Percentiles rank a stretch among this genome's conserved stretches.
Evolutionary conservation across 2,329 filamentous ascomycete genomes (phyloP).

Genomic region (Rugonectria rugulosa): DNA sequence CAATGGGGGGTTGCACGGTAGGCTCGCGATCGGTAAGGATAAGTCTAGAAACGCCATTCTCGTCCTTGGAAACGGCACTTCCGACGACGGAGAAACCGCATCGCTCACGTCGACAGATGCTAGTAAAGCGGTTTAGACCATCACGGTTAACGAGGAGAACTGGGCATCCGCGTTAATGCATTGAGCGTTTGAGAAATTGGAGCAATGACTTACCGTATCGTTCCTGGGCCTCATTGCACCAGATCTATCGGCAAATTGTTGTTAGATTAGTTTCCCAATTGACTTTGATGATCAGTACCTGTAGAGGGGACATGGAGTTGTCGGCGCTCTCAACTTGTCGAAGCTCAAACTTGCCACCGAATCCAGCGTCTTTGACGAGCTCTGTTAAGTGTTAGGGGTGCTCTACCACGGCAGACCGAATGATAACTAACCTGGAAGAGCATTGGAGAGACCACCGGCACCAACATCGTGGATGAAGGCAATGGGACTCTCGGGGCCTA

Average conservation of each 20-base stretch:
- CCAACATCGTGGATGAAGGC: slow-evolving; percentile 98
- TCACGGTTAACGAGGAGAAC: slow-evolving; percentile 87
- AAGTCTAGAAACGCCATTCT: slow-evolving; percentile 72
- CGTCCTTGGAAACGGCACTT: slow-evolving; percentile 69
- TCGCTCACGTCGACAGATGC: slow-evolving; percentile 78
- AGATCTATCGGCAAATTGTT: slow-evolving; percentile 65
- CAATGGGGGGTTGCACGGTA: slow-evolving; percentile 66
- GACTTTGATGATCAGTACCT: slow-evolving; percentile 46
- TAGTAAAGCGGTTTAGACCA: slow-evolving; percentile 77
- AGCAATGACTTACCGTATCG: slow-evolving; percentile 64
- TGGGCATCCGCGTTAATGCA: not conserved
- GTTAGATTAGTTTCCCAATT: not conserved
- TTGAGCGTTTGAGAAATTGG: no score
- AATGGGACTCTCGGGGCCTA: slow-evolving; percentile 88
- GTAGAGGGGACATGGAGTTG: slow-evolving; percentile 89
- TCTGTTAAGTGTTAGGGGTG: slow-evolving; percentile 58
- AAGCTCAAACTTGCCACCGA: slow-evolving; percentile 92
- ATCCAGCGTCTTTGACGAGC: slow-evolving; percentile 88
- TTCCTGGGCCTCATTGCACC: slow-evolving; percentile 98
- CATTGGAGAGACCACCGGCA: slow-evolving; percentile 79
- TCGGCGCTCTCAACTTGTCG: slow-evolving; percentile 92
- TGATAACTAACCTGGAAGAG: slow-evolving; percentile 60
- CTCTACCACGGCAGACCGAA: not conserved
- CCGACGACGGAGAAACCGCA: slow-evolving; percentile 95
- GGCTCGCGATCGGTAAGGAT: slow-evolving; percentile 85